These are phyloP conservation scores for Flaveria linearis DNA, from an alignment of 129 eudicot genomes.

Conservation along the genomic window DNA sequence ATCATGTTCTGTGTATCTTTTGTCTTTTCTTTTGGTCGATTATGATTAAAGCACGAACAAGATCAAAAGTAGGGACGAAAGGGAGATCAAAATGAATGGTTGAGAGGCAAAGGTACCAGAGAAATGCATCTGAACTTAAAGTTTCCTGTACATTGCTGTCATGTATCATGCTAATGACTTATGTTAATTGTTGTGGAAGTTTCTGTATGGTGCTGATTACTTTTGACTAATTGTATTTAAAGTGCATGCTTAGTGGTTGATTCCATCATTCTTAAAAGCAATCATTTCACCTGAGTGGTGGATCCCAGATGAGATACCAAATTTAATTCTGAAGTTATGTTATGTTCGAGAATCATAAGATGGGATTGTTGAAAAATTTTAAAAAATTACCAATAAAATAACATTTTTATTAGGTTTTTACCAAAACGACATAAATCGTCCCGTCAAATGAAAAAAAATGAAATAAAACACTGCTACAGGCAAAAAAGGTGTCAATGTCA, in stretches of 20 bases:
- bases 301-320: conserved; percentile 29
- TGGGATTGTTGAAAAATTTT: neutral
- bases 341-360: neutral
- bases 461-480: no score
- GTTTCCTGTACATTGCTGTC: neutral
- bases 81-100: conserved; percentile 8
- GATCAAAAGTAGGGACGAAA: conserved; percentile 11
- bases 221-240: conserved; percentile 13
- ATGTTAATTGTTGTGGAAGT: conserved; percentile 12
- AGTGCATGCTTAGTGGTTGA: conserved; percentile 30
- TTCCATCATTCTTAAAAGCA: conserved; percentile 29
- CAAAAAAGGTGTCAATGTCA: no score
- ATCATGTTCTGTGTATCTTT: neutral
- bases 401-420: neutral
- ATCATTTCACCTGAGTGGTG: conserved; percentile 39
- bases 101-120: neutral
- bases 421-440: neutral
- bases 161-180: conserved; percentile 26
- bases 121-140: neutral
- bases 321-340: conserved; percentile 28
- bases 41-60: neutral
- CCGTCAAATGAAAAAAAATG: no score
- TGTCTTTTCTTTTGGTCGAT: conserved; percentile 8
- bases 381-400: no score
- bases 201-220: conserved; percentile 31